Conservation (phyloP, 148 eudicot species). For the Oxyria digyna region DNA sequence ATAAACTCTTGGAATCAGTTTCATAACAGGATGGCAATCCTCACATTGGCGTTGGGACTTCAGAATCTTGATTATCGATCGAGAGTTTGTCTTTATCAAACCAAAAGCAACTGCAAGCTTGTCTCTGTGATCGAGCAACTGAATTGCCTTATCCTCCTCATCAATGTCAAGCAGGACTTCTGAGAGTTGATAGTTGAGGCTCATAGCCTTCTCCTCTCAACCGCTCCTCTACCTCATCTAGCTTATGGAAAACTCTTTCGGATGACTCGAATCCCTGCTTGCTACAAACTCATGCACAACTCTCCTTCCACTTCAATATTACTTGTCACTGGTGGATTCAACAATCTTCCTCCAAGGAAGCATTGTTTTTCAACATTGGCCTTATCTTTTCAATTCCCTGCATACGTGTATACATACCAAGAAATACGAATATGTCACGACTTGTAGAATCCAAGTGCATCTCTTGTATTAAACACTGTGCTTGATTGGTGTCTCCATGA, state of each 20-base stretch:
- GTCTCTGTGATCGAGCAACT: slow-evolving; percentile 40
- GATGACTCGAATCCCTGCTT: slow-evolving; percentile 29
- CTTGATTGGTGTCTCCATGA: slow-evolving; percentile 31
- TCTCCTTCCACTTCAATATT: too few relatives aligned
- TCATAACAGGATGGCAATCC: slow-evolving; percentile 43
- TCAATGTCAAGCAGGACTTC: slow-evolving; percentile 37
- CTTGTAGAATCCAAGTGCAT: slow-evolving; percentile 17
- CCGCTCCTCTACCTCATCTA: slow-evolving; percentile 24
- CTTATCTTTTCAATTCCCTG: slow-evolving; percentile 36
- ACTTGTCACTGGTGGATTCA: too few relatives aligned
- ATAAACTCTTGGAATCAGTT: slow-evolving; percentile 22
- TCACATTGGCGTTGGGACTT: slow-evolving; percentile 35
- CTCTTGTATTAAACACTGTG: slow-evolving; percentile 28
- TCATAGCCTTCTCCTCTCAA: slow-evolving; percentile 29
- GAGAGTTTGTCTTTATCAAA: slow-evolving; percentile 25
- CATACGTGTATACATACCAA: slow-evolving; percentile 33
- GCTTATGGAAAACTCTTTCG: slow-evolving; percentile 19
- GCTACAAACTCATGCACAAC: too few relatives aligned
- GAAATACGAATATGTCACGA: slow-evolving; percentile 23
- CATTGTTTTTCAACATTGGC: slow-evolving; percentile 26
- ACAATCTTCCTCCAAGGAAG: slow-evolving; percentile 19
- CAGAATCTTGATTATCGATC: slow-evolving; percentile 26
- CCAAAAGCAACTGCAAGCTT: slow-evolving; percentile 42
- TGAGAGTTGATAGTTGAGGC: slow-evolving; percentile 27
- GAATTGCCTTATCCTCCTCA: slow-evolving; percentile 33